Evolutionary conservation across 2,329 filamentous ascomycete genomes (phyloP).

Genomic region (Fusarium globosum): DNA sequence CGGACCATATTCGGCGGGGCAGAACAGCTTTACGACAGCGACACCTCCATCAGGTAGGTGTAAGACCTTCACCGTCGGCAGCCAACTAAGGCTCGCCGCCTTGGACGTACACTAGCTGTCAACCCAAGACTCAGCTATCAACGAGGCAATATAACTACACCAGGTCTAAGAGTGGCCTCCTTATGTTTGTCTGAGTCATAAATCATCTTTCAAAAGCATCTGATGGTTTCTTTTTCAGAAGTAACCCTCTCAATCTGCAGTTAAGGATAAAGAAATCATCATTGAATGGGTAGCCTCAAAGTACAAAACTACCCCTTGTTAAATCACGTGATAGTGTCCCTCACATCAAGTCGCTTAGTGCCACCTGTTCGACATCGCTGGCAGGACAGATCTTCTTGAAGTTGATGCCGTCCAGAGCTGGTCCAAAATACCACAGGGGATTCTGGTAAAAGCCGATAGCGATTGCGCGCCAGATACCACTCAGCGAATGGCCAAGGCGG

Average conservation of each 20-base stretch:
- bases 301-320: conserved; percentile 19
- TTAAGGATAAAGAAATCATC: neutral
- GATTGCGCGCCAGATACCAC: conserved; percentile 43
- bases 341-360: conserved; percentile 49
- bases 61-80: conserved; percentile 18
- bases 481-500: conserved; percentile 48
- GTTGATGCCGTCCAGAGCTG: conserved; percentile 47
- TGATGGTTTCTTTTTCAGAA: neutral
- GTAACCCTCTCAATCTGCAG: neutral
- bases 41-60: neutral
- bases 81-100: conserved; percentile 9
- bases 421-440: conserved; percentile 45
- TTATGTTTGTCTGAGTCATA: neutral
- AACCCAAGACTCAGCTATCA: neutral
- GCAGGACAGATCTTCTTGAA: conserved; percentile 54
- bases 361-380: conserved; percentile 54
- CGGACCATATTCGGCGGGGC: conserved; percentile 41
- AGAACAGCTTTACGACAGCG: conserved; percentile 23
- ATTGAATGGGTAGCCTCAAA: neutral
- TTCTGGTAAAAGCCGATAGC: conserved; percentile 44
- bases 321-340: conserved; percentile 48
- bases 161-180: neutral
- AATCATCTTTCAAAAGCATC: too few relatives aligned
- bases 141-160: neutral
- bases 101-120: conserved; percentile 12